Evolutionary conservation across 257 asterid genomes (phyloP), one percentile per base, ranked within the genome.

Genomic region (Coffea eugenioides): DNA sequence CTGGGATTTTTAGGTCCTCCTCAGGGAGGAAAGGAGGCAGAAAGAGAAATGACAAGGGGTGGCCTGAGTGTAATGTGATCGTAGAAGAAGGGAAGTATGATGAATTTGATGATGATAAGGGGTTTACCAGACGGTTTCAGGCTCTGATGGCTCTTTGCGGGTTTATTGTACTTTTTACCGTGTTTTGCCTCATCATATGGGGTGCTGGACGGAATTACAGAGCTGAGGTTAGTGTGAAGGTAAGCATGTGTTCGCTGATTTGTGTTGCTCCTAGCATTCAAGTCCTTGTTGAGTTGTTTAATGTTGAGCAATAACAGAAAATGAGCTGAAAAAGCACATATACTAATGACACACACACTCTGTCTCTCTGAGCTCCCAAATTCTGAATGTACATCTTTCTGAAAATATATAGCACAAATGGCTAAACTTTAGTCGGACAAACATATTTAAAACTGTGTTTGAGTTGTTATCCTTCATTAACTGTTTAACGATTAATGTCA

Each of bases 11-110:
- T 82, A 83, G 96, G 82, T 95, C 99, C 6, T 86, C 98, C 0
- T 95, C 99, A 0, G 98, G 98, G 51, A 84, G 97, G 73, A 93
- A 95, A 76, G 84, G 85, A 20, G 88, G 90, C 74, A 85, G 98
- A 73, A 93, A 90, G 68, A 88, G 92, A 78, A 95, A 93, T 74
- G 98, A 95, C 6, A 95, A 95, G 83, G 99, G 98, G 25, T 95
- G 99, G 99, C 98, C 97, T 14, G 98, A 95, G 85, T 95, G 99
- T 70, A 81, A 92, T 84, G 99, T 95, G 82, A 93, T 95, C 31
- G 13, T 88, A 68, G 99, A 95, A 75, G 99, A 95, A 48, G 99
- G 99, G 14, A 91, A 87, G 61, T 93, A 92, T 59, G 97, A 92
- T 48, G 99, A 92, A 27, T 85, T 86, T 27, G 97, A 92, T 76